Conservation (phyloP, 192 early-diverging fungal species). For the Entrophospora sp. region DNA sequence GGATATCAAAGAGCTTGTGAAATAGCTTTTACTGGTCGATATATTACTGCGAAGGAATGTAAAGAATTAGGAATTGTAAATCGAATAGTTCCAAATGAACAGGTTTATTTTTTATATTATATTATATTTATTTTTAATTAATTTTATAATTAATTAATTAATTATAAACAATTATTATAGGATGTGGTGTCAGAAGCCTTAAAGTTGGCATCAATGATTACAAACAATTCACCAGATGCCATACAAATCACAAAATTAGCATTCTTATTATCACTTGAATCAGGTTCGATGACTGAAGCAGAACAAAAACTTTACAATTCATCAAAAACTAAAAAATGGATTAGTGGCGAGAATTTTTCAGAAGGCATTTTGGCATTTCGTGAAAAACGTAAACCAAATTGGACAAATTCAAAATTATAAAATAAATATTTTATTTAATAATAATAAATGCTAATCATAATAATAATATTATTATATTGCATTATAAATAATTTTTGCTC, state of each 20-base stretch:
- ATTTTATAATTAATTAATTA: too few relatives aligned
- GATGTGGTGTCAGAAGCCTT: constrained; percentile 23
- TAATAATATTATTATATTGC: too few relatives aligned
- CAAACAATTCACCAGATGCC: constrained; percentile 35
- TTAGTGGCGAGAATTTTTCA: constrained; percentile 20
- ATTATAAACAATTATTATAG: too few relatives aligned
- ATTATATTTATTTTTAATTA: too few relatives aligned
- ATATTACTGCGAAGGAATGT: constrained; percentile 28
- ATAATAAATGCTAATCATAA: too few relatives aligned
- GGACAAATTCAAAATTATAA: constrained; percentile 23
- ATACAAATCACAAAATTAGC: constrained; percentile 31
- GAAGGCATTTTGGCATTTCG: constrained; percentile 34
- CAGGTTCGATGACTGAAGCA: constrained; percentile 26
- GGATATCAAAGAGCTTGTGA: constrained; percentile 30
- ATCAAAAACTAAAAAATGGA: constrained; percentile 18
- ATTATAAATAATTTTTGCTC: too few relatives aligned
- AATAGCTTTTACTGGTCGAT: constrained; percentile 30
- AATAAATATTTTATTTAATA: too few relatives aligned
- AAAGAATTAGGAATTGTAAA: constrained; percentile 32
- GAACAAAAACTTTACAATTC: constrained; percentile 20
- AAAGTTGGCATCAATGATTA: constrained; percentile 25
- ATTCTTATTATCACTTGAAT: constrained; percentile 25
- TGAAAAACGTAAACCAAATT: constrained; percentile 30
- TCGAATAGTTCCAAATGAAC: constrained; percentile 24
- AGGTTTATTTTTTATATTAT: too few relatives aligned